Evolutionary conservation across 352 stramenopile species (phyloP).

Genomic region (Paralagenidium karlingii): DNA sequence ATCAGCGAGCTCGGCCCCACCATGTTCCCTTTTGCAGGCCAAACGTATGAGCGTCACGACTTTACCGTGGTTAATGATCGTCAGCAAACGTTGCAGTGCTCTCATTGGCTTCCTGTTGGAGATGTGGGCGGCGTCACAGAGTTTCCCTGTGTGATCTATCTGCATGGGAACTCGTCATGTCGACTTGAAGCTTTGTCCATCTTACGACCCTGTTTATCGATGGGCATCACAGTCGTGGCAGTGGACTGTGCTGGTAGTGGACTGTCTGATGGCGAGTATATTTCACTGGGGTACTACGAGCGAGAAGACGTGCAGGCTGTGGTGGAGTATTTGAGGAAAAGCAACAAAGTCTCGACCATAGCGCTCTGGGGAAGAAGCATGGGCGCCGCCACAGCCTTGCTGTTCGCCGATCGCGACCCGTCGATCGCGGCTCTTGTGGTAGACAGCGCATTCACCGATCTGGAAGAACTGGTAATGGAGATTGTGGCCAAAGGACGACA

Average conservation of each 20-base stretch:
- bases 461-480: conserved; percentile 93
- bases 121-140: conserved; percentile 13
- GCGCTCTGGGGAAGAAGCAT: conserved; percentile 97
- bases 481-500: conserved; percentile 93
- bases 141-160: conserved; percentile 92
- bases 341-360: conserved; percentile 88
- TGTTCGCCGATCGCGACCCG: conserved; percentile 94
- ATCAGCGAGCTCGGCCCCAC: conserved; percentile 83
- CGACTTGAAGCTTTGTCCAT: conserved; percentile 91
- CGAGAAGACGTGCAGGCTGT: conserved; percentile 81
- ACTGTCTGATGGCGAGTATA: conserved; percentile 94
- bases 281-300: conserved; percentile 96
- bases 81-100: conserved; percentile 86
- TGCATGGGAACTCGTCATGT: conserved; percentile 97
- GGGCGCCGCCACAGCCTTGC: conserved; percentile 95
- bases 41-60: conserved; percentile 83
- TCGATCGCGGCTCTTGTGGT: conserved; percentile 95
- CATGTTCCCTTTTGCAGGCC: conserved; percentile 84
- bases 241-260: conserved; percentile 97
- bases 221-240: conserved; percentile 90
- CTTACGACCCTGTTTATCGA: conserved; percentile 76
- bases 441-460: conserved; percentile 94
- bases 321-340: conserved; percentile 88
- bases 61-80: conserved; percentile 80
- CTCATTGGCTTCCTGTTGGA: conserved; percentile 84